Evolutionary conservation across 139 green algal genomes (phyloP).

Genomic region (Chlamydomonas sphaeroides): DNA sequence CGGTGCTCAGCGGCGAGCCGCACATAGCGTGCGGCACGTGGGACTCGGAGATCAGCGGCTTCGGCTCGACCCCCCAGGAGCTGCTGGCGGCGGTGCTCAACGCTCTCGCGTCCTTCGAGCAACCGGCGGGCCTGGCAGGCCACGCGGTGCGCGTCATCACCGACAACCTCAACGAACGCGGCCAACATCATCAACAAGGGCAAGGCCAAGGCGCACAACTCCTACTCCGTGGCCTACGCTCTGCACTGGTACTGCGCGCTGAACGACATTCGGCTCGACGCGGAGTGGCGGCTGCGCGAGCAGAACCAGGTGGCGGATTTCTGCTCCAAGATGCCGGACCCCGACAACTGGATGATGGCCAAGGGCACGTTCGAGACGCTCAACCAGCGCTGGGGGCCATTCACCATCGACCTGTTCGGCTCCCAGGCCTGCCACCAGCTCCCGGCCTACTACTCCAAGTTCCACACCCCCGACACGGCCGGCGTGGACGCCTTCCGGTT

Average conservation of each 20-base stretch:
- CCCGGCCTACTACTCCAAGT: constrained; percentile 13
- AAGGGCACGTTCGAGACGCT: not conserved
- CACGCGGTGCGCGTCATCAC: not conserved
- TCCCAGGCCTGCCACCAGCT: not conserved
- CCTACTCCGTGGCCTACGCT: not conserved
- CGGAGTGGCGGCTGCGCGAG: constrained; percentile 17
- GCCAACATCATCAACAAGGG: constrained; percentile 31
- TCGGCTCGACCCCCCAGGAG: constrained; percentile 20
- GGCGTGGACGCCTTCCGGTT: constrained; percentile 5
- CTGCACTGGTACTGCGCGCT: not conserved
- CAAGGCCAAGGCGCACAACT: not conserved
- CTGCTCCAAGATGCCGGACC: constrained; percentile 8
- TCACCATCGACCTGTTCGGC: constrained; percentile 6
- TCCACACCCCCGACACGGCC: constrained; percentile 1
- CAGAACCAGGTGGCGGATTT: constrained; percentile 6
- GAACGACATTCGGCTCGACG: not conserved
- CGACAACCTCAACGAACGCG: not conserved
- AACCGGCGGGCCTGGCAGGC: not conserved
- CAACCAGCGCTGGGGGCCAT: not conserved
- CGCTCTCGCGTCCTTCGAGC: constrained; percentile 7
- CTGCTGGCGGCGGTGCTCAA: not conserved
- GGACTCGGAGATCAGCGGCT: not conserved
- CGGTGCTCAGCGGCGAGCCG: not conserved
- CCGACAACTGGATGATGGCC: constrained; percentile 21
- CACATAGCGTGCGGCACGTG: not conserved